Evolutionary conservation across 169 alveolate genomes (phyloP).

Genomic region (Toxoplasma gondii): DNA sequence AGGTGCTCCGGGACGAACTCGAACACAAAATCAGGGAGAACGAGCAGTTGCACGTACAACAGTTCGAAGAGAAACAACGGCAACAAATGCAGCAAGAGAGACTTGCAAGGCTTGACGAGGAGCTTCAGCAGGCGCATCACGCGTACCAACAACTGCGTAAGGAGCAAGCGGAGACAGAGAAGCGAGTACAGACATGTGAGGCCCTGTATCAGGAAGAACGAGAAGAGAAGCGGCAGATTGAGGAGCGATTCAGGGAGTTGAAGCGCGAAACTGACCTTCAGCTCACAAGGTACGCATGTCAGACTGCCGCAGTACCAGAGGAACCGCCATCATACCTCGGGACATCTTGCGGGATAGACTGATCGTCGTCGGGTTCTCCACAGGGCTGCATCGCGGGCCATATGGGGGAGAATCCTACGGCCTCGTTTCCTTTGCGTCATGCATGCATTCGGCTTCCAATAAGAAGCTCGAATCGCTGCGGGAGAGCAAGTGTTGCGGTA

Average conservation of each 20-base stretch:
- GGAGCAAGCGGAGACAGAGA: background rate
- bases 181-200: background rate
- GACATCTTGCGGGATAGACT: too few species aligned
- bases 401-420: too few species aligned
- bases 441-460: too few species aligned
- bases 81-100: conserved; percentile 4
- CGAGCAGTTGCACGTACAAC: conserved; percentile 42
- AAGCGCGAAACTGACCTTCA: background rate
- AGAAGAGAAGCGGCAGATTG: background rate
- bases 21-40: conserved; percentile 34
- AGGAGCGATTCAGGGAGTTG: background rate
- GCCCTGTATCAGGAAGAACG: background rate
- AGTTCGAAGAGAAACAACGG: conserved; percentile 14
- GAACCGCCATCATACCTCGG: background rate
- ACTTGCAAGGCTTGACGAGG: background rate
- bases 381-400: too few species aligned
- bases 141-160: background rate
- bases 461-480: too few species aligned
- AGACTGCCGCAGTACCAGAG: background rate
- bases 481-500: too few species aligned
- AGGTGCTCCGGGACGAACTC: conserved; percentile 32
- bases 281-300: background rate
- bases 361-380: too few species aligned
- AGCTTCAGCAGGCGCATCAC: background rate
- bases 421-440: too few species aligned